These are phyloP conservation scores for Cymbidium sinense DNA, from an alignment of 106 monocot species.

Conservation along the genomic window DNA sequence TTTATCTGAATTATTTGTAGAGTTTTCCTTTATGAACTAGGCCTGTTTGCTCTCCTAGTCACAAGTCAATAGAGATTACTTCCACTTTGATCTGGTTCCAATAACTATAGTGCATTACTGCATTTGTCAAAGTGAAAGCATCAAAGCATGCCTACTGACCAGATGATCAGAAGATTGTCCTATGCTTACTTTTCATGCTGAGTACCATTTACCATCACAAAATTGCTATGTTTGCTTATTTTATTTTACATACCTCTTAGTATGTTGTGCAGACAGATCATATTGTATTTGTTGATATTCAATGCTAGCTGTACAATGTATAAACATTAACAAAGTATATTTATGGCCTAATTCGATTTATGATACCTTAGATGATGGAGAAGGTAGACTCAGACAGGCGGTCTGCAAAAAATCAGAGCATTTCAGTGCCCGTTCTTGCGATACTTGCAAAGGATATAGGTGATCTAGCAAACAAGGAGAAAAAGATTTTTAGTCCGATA, in stretches of 20 bases:
- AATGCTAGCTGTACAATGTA: not conserved
- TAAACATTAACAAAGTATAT: not conserved
- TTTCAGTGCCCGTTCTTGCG: conserved; percentile 53
- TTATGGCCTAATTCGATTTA: not conserved
- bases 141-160: not conserved
- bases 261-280: not conserved
- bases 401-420: conserved; percentile 29
- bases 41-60: not conserved
- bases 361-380: conserved; percentile 68
- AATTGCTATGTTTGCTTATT: not conserved
- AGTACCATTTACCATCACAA: not conserved
- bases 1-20: not conserved
- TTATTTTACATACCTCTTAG: not conserved
- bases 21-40: not conserved
- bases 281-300: not conserved
- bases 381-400: conserved; percentile 69
- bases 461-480: conserved; percentile 81
- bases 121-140: not conserved
- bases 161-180: not conserved
- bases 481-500: conserved; percentile 78
- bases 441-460: conserved; percentile 88
- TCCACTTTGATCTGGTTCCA: too few species aligned
- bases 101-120: not conserved
- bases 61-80: not conserved
- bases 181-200: not conserved